Evolutionary conservation across 2,329 filamentous ascomycete genomes (phyloP).

Genomic region (Coniochaeta hoffmannii): DNA sequence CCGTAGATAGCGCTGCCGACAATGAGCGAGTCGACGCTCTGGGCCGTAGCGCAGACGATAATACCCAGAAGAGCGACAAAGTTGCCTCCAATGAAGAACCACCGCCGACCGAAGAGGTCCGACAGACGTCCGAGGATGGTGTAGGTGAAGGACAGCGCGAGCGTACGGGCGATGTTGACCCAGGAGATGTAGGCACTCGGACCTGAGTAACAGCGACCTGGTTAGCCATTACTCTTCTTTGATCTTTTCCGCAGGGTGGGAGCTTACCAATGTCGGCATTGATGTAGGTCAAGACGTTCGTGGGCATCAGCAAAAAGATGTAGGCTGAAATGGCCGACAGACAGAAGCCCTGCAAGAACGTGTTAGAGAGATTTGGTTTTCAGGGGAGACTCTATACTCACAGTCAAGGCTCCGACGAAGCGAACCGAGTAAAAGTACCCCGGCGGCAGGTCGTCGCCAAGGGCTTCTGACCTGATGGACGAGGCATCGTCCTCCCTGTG

Average conservation of each 20-base stretch:
- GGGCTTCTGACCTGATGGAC: slow-evolving; percentile 25
- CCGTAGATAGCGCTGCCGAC: slow-evolving; percentile 25
- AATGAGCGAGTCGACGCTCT: slow-evolving; percentile 24
- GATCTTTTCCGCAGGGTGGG: neutral
- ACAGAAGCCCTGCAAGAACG: slow-evolving; percentile 23
- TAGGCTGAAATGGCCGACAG: slow-evolving; percentile 28
- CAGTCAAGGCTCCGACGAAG: slow-evolving; percentile 24
- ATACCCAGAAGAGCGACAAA: slow-evolving; percentile 26
- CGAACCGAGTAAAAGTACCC: slow-evolving; percentile 27
- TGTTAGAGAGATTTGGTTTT: neutral
- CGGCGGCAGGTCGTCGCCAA: slow-evolving; percentile 25
- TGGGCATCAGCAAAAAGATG: slow-evolving; percentile 29
- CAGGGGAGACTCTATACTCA: slow-evolving; percentile 12
- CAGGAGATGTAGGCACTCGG: slow-evolving; percentile 24
- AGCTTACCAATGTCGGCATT: slow-evolving; percentile 8
- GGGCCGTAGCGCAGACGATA: slow-evolving; percentile 23
- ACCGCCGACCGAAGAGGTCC: slow-evolving; percentile 28
- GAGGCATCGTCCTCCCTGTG: slow-evolving; percentile 16
- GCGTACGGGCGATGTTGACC: slow-evolving; percentile 26
- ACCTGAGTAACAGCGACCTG: slow-evolving; percentile 3
- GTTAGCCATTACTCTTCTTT: neutral
- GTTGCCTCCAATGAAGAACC: slow-evolving; percentile 30
- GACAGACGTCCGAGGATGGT: slow-evolving; percentile 28
- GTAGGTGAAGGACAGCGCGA: slow-evolving; percentile 24
- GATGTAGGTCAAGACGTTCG: slow-evolving; percentile 24